Base-by-base conservation (phyloP, 495 filamentous ascomycete genomes). In the Cryomyces antarcticus region DNA sequence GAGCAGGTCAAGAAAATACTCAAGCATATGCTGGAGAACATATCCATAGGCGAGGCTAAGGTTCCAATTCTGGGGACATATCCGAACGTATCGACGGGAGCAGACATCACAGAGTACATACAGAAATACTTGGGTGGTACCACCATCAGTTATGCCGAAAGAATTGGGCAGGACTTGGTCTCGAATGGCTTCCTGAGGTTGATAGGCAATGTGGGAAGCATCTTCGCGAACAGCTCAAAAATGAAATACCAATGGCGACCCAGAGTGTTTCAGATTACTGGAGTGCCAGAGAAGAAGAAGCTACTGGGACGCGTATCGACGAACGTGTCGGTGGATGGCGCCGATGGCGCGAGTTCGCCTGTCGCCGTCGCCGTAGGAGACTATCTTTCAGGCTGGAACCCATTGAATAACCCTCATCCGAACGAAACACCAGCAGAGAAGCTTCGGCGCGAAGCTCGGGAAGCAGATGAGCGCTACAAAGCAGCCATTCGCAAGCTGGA, bases 211-310 rank as follows among this genome's bases (percentile, higher is more conserved):
- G 88, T 99, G 44, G 89, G 92, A 28, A 96, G 73, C 57, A 82
- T 78, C 6, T 99, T 99, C 53, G 85, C 87, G 46, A 99, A 99
- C 62, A 95, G 85, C 64, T 87, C 87, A 37, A 86, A 80, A 62
- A 78, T 96, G 75, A 80, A 80, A 55, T 99, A 96, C 58, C 89
- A 99, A 58, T 99, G 92, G 92, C 77, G 82, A 37, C 72, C 86
- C 3, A 93, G 82, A 60, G 81, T 79, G 0, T 96, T 94, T 61
- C 77, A 94, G 55, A 57, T 84, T 35, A 75, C 84, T 28, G 86
- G 86, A 3, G 68, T 95, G 38, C 83, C 82, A 0, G 85, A 93
- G 57, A 92, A 82, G 66, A 93, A 87, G 58, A 73, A 70, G 44
- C 50, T 76, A 5, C 47, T 82, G 33, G 69, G 71, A 42, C 74